Base-by-base conservation (phyloP, 2,329 filamentous ascomycete species). In the Beauveria asiatica region DNA sequence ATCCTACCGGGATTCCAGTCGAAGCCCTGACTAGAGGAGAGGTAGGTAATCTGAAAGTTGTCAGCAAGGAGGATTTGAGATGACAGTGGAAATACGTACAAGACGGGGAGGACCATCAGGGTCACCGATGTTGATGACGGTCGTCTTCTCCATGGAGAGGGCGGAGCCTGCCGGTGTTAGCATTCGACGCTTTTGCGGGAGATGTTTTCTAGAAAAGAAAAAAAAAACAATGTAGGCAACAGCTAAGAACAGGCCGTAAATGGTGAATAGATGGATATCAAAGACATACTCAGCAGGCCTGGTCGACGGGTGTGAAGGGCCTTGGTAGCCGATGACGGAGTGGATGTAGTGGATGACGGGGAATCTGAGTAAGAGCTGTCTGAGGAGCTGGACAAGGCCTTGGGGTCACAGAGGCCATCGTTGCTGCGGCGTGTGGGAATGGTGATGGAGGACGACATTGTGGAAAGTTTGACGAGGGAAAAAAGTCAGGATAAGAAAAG, bases 21-120 rank as follows among this genome's bases (percentile, higher is more conserved):
- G 69, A 91, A 93, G 61, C 89, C 89, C 74, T 93, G 89, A 68
- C 85, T 88, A 6, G 86, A 87, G 63, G 89, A 86, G 55, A 92
- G 83, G 71, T 90, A 93, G 23, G 88, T 89, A 64, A 92, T 90
- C 88, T 91, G 65, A 57, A 23, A 37, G 39, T 6, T 25, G 27
- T 52, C 9, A 60, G 58, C 17, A 39, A 50, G 10, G 0, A 27
- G 3, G 2, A 16, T 7, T 16, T 9, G 2, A 21, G 3, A 37
- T 5, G 5, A 13, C 9, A 39, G 44, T 8, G 19, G 4, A 51
- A 45, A 54, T 7, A 39, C 85, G 72, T 75, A 91, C 87, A 75
- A 92, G 76, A 59, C 87, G 80, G 64, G 87, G 86, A 64, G 84
- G 82, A n/a, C 85, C 86, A 64, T 91, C 87, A 25, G 85, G 84